Evolutionary conservation across 805 yeast genomes (phyloP).

Genomic region (Yamadazyma philogaea): DNA sequence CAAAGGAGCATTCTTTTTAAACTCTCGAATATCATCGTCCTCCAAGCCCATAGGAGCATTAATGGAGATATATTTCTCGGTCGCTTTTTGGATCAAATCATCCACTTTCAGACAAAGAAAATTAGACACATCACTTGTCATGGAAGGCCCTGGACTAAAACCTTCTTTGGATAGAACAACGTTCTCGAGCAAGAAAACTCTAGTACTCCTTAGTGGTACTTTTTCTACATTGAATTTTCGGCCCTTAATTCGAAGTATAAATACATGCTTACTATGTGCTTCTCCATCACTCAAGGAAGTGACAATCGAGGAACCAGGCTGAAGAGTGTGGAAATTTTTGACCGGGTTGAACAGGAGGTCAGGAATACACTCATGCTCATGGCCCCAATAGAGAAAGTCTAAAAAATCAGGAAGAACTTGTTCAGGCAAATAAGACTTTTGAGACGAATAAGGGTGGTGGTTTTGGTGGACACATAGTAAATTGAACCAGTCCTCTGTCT

Average conservation of each 20-base stretch:
- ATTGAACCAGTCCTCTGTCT: slow-evolving; percentile 73
- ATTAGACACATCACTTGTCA: slow-evolving; percentile 58
- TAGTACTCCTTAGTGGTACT: slow-evolving; percentile 61
- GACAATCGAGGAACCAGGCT: slow-evolving; percentile 93
- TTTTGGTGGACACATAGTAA: slow-evolving; percentile 89
- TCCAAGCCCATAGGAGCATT: slow-evolving; percentile 16
- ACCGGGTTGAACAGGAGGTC: slow-evolving; percentile 57
- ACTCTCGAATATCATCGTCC: slow-evolving; percentile 1
- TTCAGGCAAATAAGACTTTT: slow-evolving; percentile 83
- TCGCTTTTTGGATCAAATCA: slow-evolving; percentile 56
- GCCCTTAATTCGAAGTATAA: slow-evolving; percentile 63
- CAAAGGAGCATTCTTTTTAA: slow-evolving; percentile 47
- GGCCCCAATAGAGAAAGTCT: slow-evolving; percentile 93
- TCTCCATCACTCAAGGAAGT: slow-evolving; percentile 88
- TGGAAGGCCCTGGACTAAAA: slow-evolving; percentile 53
- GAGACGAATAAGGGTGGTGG: slow-evolving; percentile 68
- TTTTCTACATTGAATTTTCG: slow-evolving; percentile 55
- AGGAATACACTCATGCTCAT: slow-evolving; percentile 91
- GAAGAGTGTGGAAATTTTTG: slow-evolving; percentile 72
- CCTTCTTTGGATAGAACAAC: slow-evolving; percentile 52
- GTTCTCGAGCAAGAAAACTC: slow-evolving; percentile 80
- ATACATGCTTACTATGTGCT: slow-evolving; percentile 68
- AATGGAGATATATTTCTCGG: slow-evolving; percentile 40
- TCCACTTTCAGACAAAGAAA: slow-evolving; percentile 67
- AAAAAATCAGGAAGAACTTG: slow-evolving; percentile 75